A percentile compares a stretch with the other conserved stretches of the same genome.
These are phyloP conservation scores for Phallus indusiatus DNA, from an alignment of 768 basidiomycete species.

Conservation along the genomic window DNA sequence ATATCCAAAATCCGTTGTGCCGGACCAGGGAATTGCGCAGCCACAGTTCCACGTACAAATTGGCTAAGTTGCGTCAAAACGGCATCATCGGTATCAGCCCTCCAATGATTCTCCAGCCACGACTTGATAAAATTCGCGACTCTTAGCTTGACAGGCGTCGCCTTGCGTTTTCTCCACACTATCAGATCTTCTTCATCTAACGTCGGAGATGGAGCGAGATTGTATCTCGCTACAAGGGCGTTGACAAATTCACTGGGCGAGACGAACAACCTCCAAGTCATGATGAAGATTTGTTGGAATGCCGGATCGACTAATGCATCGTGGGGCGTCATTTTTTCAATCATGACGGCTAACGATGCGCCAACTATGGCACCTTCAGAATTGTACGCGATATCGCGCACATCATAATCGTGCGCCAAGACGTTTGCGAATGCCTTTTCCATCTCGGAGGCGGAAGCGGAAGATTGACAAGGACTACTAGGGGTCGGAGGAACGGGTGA, in stretches of 20 bases:
- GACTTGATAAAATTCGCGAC: conserved; percentile 89
- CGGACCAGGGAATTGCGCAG: conserved; percentile 53
- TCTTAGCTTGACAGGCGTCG: conserved; percentile 80
- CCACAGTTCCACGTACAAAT: conserved; percentile 56
- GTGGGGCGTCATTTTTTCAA: conserved; percentile 98
- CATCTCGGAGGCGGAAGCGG: background rate
- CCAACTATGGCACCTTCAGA: conserved; percentile 84
- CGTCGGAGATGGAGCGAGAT: conserved; percentile 55
- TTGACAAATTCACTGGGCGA: conserved; percentile 68
- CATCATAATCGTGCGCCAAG: conserved; percentile 67
- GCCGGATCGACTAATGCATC: conserved; percentile 82
- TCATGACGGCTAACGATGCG: conserved; percentile 77
- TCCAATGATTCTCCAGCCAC: conserved; percentile 93
- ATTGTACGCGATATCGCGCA: conserved; percentile 85
- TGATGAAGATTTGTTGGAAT: conserved; percentile 85
- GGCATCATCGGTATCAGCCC: conserved; percentile 57
- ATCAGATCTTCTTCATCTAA: conserved; percentile 51
- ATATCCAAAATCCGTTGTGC: conserved; percentile 68
- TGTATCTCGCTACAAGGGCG: conserved; percentile 73
- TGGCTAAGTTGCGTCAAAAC: conserved; percentile 47
- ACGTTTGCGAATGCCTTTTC: conserved; percentile 43
- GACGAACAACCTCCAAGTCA: conserved; percentile 90
- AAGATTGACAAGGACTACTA: background rate
- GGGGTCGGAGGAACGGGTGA: conserved; percentile 15
- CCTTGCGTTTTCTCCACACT: conserved; percentile 81